Conservation (phyloP, 495 filamentous ascomycete genomes). For the Aspergillus kassunensis region DNA sequence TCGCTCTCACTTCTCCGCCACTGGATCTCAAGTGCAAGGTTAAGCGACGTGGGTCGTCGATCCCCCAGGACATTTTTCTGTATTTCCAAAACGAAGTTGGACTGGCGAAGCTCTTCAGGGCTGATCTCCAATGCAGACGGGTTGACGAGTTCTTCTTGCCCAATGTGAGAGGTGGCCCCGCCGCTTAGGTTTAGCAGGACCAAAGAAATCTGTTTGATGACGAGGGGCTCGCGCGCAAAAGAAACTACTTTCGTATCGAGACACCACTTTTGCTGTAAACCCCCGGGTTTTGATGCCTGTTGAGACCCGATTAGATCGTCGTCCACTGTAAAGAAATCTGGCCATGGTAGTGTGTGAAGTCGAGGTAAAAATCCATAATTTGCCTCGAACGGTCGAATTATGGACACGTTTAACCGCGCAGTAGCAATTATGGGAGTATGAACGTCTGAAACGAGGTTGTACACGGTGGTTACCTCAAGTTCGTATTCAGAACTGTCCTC, state of each 20-base stretch:
- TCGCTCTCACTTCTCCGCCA: slow-evolving; percentile 58
- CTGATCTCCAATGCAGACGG: slow-evolving; percentile 38
- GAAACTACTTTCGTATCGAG: slow-evolving; percentile 69
- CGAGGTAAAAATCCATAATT: slow-evolving; percentile 79
- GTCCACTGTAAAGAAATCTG: slow-evolving; percentile 69
- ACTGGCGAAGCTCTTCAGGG: slow-evolving; percentile 63
- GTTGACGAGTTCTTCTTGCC: slow-evolving; percentile 34
- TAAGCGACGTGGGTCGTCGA: slow-evolving; percentile 62
- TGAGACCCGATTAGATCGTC: slow-evolving; percentile 33
- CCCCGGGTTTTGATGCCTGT: slow-evolving; percentile 38
- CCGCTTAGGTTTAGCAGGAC: slow-evolving; percentile 52
- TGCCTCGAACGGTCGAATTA: slow-evolving; percentile 82
- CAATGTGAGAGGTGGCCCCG: slow-evolving; percentile 45
- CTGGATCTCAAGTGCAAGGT: slow-evolving; percentile 67
- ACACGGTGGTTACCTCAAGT: slow-evolving; percentile 66
- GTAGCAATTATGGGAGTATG: slow-evolving; percentile 80
- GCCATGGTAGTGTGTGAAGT: slow-evolving; percentile 75
- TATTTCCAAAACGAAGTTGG: slow-evolving; percentile 65
- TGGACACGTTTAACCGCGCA: slow-evolving; percentile 57
- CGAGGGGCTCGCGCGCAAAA: slow-evolving; percentile 66
- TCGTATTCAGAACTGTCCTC: slow-evolving; percentile 58
- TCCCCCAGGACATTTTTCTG: slow-evolving; percentile 78
- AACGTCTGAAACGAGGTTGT: slow-evolving; percentile 74
- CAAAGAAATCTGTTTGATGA: slow-evolving; percentile 61
- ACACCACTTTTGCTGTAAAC: slow-evolving; percentile 77